These are phyloP conservation scores for Bryoerythrophyllum caledonicum DNA, from an alignment of 225 moss, liverwort and hornwort species.

Conservation along the genomic window DNA sequence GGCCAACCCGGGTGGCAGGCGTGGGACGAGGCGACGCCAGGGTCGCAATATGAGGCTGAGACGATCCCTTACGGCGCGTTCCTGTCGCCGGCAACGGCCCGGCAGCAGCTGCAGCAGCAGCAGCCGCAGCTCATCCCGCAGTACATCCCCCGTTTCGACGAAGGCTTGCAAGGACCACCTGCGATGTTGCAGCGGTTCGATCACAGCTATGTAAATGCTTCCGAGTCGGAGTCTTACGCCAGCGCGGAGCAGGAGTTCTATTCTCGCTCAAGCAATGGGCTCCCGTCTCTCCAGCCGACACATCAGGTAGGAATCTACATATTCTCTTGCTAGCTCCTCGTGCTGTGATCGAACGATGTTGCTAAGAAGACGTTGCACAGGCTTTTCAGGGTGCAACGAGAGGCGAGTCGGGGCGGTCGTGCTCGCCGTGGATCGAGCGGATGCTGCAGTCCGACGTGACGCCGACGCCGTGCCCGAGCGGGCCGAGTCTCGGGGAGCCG, in stretches of 20 bases:
- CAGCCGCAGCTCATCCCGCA: conserved; percentile 19
- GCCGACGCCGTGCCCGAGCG: conserved; percentile 28
- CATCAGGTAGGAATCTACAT: conserved; percentile 26
- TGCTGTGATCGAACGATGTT: neutral
- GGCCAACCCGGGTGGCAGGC: conserved; percentile 12
- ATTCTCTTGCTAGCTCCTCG: neutral
- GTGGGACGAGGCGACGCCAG: conserved; percentile 19
- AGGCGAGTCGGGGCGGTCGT: conserved; percentile 20
- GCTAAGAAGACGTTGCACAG: neutral
- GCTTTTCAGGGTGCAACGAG: neutral
- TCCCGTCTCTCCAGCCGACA: neutral
- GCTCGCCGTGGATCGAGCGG: conserved; percentile 47
- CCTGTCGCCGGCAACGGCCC: neutral
- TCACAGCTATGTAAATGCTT: neutral
- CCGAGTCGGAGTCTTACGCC: conserved; percentile 17
- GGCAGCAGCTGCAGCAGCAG: neutral
- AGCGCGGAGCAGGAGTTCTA: conserved; percentile 30
- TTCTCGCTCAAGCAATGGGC: conserved; percentile 2
- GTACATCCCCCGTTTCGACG: conserved; percentile 40
- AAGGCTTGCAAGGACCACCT: conserved; percentile 4
- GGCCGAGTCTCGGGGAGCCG: neutral
- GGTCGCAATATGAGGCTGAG: neutral
- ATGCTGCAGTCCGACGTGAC: conserved; percentile 37
- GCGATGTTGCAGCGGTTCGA: conserved; percentile 12
- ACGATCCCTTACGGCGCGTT: conserved; percentile 5